Base-by-base conservation (phyloP, 2,329 filamentous ascomycete genomes). In the Domatiomyces globalis region DNA sequence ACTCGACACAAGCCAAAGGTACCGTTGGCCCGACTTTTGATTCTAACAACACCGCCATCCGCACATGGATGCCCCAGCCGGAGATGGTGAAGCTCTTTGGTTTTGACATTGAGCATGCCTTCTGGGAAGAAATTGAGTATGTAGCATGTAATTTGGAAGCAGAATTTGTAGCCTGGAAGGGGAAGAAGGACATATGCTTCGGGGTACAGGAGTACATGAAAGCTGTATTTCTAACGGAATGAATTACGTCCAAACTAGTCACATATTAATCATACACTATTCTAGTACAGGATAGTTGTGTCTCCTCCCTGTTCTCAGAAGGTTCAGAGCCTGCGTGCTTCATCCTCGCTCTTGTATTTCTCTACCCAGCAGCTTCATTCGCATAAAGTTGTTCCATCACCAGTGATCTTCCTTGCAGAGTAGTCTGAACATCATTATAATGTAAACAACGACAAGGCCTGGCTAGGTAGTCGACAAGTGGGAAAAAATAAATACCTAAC, bases 91-190 rank as follows among this genome's bases (percentile, higher is more conserved):
- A 59, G 29, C 55, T 61, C 42, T 64, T 69, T 46, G 64, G 61
- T 17, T 59, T 59, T 4, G 68, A 70, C 54, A 54, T 69, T 2
- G 68, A 70, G 54, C 63, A 58, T 46, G 54, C 60, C 15, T 67
- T 67, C 43, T 71, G 68, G 68, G 57, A 57, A 2, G 66, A 69
- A 53, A 67, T 70, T 49, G 63, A 62, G 36, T 64, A 63, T 57
- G 64, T 67, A 5, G 67, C 63, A 9, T 70, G 67, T 53, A 63
- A 65, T 45, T 62, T 69, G n/a, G 65, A 69, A 50, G 50, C 57
- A 20, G 63, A 60, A 43, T 64, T 65, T 51, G 52, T 52, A 29
- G 61, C 58, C 49, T 69, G 67, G 65, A 60, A 61, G 18, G 60
- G 58, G 15, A 62, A 61, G 49, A 57, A 55, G 39, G 60, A 57